Conservation (phyloP, 441 rosid genomes). For the Adansonia grandidieri region DNA sequence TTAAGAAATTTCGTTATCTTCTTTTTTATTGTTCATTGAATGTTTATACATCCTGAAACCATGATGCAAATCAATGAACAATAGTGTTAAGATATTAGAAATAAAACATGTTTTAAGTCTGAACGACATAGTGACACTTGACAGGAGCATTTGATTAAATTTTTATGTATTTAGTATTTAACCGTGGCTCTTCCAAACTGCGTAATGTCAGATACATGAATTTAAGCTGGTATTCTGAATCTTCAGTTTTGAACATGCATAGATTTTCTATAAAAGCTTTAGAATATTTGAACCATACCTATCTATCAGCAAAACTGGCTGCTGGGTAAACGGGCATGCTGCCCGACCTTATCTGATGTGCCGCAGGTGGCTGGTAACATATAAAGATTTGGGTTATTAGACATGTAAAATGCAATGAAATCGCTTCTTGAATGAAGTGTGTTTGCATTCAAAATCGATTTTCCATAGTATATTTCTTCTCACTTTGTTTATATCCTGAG, state of each 20-base stretch:
- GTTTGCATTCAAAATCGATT: background rate
- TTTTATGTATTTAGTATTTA: background rate
- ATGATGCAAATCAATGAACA: background rate
- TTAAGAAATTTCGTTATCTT: slow-evolving; percentile 10
- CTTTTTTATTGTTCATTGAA: slow-evolving; percentile 9
- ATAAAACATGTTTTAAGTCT: background rate
- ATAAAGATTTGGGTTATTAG: background rate
- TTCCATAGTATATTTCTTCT: background rate
- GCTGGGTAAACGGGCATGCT: background rate
- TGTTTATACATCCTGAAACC: background rate
- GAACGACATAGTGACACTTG: background rate
- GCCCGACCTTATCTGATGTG: background rate
- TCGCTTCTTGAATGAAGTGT: background rate
- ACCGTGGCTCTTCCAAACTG: background rate
- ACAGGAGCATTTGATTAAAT: background rate
- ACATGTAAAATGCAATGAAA: background rate
- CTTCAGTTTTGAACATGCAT: background rate
- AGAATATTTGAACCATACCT: background rate
- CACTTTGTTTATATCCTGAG: background rate
- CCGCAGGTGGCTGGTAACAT: background rate
- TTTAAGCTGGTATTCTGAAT: background rate
- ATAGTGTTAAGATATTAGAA: slow-evolving; percentile 1
- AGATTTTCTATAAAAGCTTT: background rate
- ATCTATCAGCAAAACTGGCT: slow-evolving; percentile 1
- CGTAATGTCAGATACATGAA: background rate